Evolutionary conservation across 371 early-diverging fungal species (phyloP).

Genomic region (Massospora cicadina): DNA sequence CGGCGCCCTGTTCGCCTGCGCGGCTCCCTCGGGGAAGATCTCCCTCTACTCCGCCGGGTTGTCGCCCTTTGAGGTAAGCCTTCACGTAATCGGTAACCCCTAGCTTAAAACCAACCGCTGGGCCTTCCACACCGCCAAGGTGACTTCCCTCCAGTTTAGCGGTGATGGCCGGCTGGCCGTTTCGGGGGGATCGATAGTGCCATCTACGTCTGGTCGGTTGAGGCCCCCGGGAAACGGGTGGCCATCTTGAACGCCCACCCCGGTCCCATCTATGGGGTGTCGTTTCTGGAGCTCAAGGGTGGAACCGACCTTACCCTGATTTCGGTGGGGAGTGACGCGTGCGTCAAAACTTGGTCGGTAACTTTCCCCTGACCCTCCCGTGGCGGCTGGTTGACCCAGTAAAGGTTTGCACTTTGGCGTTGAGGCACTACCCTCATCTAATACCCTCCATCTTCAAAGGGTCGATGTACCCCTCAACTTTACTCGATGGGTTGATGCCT

Average conservation of each 20-base stretch:
- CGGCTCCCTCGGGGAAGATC: constrained; percentile 67
- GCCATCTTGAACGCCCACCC: constrained; percentile 8
- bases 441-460: no score
- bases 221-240: constrained; percentile 53
- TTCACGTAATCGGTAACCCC: not conserved
- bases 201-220: constrained; percentile 76
- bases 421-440: no score
- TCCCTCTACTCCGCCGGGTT: constrained; percentile 41
- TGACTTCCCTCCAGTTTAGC: constrained; percentile 64
- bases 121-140: constrained; percentile 80
- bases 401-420: no score
- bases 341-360: not conserved
- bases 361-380: not conserved
- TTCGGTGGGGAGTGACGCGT: not conserved
- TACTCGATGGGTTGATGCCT: no score
- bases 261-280: not conserved
- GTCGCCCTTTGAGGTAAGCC: constrained; percentile 20
- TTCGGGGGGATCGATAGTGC: constrained; percentile 77
- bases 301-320: not conserved
- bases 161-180: constrained; percentile 53
- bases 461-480: no score
- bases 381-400: no score
- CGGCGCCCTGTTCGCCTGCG: constrained; percentile 53
- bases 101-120: constrained; percentile 28
- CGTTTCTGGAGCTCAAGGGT: not conserved